A percentile compares a stretch with the other conserved stretches of the same genome.
Evolutionary conservation across 2,329 filamentous ascomycete species (phyloP).

Genomic region (Didymella arachidicola): DNA sequence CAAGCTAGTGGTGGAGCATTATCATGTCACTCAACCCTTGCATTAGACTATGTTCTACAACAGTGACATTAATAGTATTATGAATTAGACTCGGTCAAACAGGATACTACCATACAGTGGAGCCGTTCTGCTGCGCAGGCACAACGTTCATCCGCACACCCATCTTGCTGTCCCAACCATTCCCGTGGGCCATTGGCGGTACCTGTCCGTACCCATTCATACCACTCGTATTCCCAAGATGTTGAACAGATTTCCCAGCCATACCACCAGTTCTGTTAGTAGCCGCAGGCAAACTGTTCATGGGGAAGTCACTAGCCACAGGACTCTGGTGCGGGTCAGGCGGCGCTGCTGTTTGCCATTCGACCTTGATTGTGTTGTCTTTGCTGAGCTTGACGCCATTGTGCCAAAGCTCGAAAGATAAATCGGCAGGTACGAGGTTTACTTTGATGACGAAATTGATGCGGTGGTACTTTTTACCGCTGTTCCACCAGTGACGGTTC

Average conservation of each 20-base stretch:
- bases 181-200: background rate
- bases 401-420: slow-evolving; percentile 52
- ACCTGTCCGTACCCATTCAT: background rate
- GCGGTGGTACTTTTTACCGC: slow-evolving; percentile 37
- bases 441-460: slow-evolving; percentile 51
- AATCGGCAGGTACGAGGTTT: slow-evolving; percentile 50
- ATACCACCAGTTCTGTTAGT: background rate
- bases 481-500: slow-evolving; percentile 27
- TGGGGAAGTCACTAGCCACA: slow-evolving; percentile 9
- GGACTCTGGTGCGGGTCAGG: slow-evolving; percentile 10
- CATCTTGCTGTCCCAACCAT: slow-evolving; percentile 8
- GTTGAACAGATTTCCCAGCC: slow-evolving; percentile 8
- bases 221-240: background rate
- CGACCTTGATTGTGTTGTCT: slow-evolving; percentile 48
- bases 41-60: background rate
- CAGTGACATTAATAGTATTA: no score
- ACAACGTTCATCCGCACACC: background rate
- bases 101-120: slow-evolving; percentile 1
- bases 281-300: slow-evolving; percentile 11
- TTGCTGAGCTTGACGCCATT: slow-evolving; percentile 46
- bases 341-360: slow-evolving; percentile 39
- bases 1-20: background rate
- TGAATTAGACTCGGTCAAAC: no score
- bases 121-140: slow-evolving; percentile 4
- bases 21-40: background rate